These are phyloP conservation scores for Ustilago trichophora DNA, from an alignment of 1,284 basidiomycete genomes.

Conservation along the genomic window DNA sequence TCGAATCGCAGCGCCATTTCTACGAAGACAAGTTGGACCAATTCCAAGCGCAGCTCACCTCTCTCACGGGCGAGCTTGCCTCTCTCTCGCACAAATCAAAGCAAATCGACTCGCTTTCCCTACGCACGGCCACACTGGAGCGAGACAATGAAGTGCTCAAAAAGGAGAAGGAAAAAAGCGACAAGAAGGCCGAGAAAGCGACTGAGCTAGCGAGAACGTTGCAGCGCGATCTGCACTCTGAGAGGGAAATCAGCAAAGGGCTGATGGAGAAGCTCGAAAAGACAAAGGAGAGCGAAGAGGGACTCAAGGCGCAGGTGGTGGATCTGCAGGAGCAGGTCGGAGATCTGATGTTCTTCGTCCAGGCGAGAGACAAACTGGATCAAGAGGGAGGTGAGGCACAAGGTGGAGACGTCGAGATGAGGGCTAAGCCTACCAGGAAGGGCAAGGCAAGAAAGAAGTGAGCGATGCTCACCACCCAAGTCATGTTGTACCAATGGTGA, in stretches of 20 bases:
- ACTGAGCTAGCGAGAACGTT: slow-evolving; percentile 74
- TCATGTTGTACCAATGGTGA: no score
- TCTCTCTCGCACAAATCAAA: slow-evolving; percentile 66
- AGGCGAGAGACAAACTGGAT: slow-evolving; percentile 58
- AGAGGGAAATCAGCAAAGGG: slow-evolving; percentile 78
- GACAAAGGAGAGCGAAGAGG: slow-evolving; percentile 71
- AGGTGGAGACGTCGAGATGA: slow-evolving; percentile 47
- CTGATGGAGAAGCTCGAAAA: slow-evolving; percentile 77
- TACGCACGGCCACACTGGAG: slow-evolving; percentile 66
- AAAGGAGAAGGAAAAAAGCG: slow-evolving; percentile 68
- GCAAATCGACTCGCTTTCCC: slow-evolving; percentile 72
- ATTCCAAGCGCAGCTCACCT: slow-evolving; percentile 35
- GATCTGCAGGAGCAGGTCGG: slow-evolving; percentile 58
- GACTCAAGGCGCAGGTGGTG: slow-evolving; percentile 72
- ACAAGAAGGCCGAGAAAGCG: slow-evolving; percentile 68
- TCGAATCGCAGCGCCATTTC: slow-evolving; percentile 89
- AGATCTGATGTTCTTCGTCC: slow-evolving; percentile 64
- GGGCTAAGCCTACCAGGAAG: slow-evolving; percentile 19
- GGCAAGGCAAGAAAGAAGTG: slow-evolving; percentile 36
- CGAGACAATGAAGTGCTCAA: slow-evolving; percentile 69
- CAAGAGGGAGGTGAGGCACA: slow-evolving; percentile 50
- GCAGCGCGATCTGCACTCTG: slow-evolving; percentile 79
- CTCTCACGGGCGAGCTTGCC: slow-evolving; percentile 72
- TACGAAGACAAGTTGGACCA: slow-evolving; percentile 70
- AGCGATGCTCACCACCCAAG: background rate